Base-by-base conservation (phyloP, 1,139 yeast genomes). In the Debaryomycetaceae sp. region DNA sequence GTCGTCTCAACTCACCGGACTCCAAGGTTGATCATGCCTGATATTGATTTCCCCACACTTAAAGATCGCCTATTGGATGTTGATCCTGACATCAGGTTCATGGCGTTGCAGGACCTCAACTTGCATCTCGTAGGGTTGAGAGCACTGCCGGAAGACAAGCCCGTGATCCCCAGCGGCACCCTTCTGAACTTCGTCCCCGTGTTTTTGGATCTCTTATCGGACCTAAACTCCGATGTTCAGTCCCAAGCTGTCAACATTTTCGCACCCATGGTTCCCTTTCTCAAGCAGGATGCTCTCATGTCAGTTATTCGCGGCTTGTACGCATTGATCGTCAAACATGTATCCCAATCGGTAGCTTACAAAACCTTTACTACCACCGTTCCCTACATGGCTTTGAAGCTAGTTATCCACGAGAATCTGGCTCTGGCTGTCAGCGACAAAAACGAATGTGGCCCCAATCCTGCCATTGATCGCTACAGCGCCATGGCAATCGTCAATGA, bases 71-170 rank as follows among this genome's bases (percentile, higher is more conserved):
- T 77, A 14, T 58, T 60, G 30, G 81, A 75, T 40, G 77, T 78
- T 15, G 95, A 85, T 44, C 81, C 92, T 3, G 95, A 85, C 47
- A 61, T 80, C 40, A 64, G 95, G 45, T 83, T 77, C 53, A 85
- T 85, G 95, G 93, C 90, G 3, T 59, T 83, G 37, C 81, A 73
- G 41, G 95, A 85, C 46, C 64, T 83, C 41, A 73, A 70, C 41
- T 70, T 68, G 36, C 43, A 58, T 58, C 36, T 63, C 55, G 37
- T 39, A 41, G 40, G 37, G 40, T 57, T 29, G 15, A 13, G 15
- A 5, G 12, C 6, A 7, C 10, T 10, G 10, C 6, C 10, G 6
- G 14, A n/a, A 13, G 16, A 32, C 6, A 26, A 30, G 3, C 16
- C 28, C 8, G 31, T 32, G 6, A n/a, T n/a, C n/a, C 25, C 35